Evolutionary conservation across 2,329 filamentous ascomycete genomes (phyloP), one percentile per base, ranked within the genome.

Genomic region (Neodidymelliopsis sp.): DNA sequence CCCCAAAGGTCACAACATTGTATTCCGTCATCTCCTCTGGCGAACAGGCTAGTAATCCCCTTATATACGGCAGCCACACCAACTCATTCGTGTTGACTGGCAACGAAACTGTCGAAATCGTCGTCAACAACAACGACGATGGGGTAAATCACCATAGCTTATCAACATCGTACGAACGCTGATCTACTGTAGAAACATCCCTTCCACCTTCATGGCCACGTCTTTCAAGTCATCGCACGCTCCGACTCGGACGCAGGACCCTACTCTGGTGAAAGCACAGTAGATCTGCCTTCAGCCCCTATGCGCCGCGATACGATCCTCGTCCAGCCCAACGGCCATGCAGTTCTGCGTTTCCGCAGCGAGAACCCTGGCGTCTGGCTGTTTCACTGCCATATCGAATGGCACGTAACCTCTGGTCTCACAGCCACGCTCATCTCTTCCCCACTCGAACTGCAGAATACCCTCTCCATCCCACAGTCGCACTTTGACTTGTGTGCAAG

Each of bases 111-210:
- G 81, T 91, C 29, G 84, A 91, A 66, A 79, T 92, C 37, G 73
- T 90, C n/a, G 75, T 92, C 13, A 89, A 90, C 76, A 92, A 91
- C 66, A 79, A 84, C 31, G 89, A 92, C 60, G 79, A 43, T 78
- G 77, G 89, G 25, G 54, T 58, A 28, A 6, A 1, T 19, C 2
- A 7, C n/a, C 4, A 4, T 9, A 29, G 23, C 45, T 42, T 9
- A 49, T 16, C 18, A 8, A n/a, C n/a, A n/a, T n/a, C n/a, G n/a
- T n/a, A n/a, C n/a, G n/a, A n/a, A n/a, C n/a, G n/a, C n/a, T n/a
- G n/a, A n/a, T n/a, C n/a, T n/a, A n/a, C n/a, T n/a, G n/a, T n/a
- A n/a, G n/a, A n/a, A n/a, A n/a, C 81, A 84, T 62, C 90, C 85
- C 0, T 86, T 87, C 75, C 85, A 89, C 70, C 73, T 95, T 1